Evolutionary conservation across 495 filamentous ascomycete species (phyloP).

Genomic region (Cercophora samala): DNA sequence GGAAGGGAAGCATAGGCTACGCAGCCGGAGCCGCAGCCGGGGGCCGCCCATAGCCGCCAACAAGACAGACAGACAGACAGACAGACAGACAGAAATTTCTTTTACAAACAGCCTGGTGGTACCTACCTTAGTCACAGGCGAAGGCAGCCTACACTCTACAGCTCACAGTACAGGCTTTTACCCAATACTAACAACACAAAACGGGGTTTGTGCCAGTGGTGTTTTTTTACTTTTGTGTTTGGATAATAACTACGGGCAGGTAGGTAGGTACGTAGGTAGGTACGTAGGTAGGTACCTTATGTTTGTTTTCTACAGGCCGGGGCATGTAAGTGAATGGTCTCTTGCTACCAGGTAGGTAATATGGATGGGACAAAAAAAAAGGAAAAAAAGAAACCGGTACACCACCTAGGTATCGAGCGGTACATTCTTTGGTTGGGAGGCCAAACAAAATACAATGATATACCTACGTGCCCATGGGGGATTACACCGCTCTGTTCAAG

Average conservation of each 20-base stretch:
- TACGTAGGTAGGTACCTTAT: too few species aligned
- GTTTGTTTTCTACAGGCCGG: too few species aligned
- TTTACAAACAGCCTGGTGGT: slow-evolving; percentile 32
- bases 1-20: slow-evolving; percentile 44
- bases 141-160: slow-evolving; percentile 45
- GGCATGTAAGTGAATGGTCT: too few species aligned
- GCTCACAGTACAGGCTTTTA: slow-evolving; percentile 43
- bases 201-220: slow-evolving; percentile 37
- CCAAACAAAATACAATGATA: slow-evolving; percentile 46
- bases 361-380: too few species aligned
- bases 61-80: slow-evolving; percentile 22
- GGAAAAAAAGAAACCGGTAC: slow-evolving; percentile 34
- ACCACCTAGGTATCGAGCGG: slow-evolving; percentile 54
- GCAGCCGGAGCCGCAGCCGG: slow-evolving; percentile 38
- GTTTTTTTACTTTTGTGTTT: slow-evolving; percentile 50
- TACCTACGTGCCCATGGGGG: slow-evolving; percentile 46
- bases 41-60: slow-evolving; percentile 34
- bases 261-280: too few species aligned
- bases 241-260: slow-evolving; percentile 49
- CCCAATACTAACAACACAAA: slow-evolving; percentile 31
- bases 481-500: slow-evolving; percentile 38
- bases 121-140: slow-evolving; percentile 42
- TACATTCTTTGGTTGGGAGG: slow-evolving; percentile 47
- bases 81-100: too few species aligned
- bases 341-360: background rate